Base-by-base conservation (phyloP, 768 basidiomycete genomes). In the Leccinum imitatum region DNA sequence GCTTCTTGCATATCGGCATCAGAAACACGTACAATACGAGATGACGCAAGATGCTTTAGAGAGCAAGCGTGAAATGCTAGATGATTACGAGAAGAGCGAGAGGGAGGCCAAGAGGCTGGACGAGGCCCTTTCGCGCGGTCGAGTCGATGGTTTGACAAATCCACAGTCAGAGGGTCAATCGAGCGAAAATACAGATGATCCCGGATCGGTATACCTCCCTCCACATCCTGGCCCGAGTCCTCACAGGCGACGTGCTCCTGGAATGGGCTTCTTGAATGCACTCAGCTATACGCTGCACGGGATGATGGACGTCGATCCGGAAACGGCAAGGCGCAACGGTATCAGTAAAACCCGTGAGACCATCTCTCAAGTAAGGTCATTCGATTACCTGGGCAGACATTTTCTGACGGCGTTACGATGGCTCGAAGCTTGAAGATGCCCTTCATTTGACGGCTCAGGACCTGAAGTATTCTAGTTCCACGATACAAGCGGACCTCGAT, bases 281-380 rank as follows among this genome's bases (percentile, higher is more conserved):
- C 78, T 99, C 47, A 94, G 90, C 69, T 95, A 97, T 75, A 95
- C 95, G 23, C 73, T 99, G 57, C 94, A 95, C 65, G 95, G 96
- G 5, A 95, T 98, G 87, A 98, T 99, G 89, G 97, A 99, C 66
- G 91, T 91, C 17, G 97, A 99, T 75, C 97, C 97, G 3, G 97
- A 98, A 77, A 92, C 91, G 17, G 95, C 96, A 6, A 80, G 97
- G 61, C 81, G 97, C 63, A 98, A 90, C 69, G 85, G 88, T 55
- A 98, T 99, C 63, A 90, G 90, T 62, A 98, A 97, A 78, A 95
- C 94, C 5, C 84, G 92, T 65, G 96, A 98, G 76, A 85, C 84
- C 19, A 97, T 98, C 62, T 93, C 93, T n/a, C 92, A 95, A 80
- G 95, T 95, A 70, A 65, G 78, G 71, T 60, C 44, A 50, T 58